These are phyloP conservation scores for Clarireedia monteithiana DNA, from an alignment of 2,329 filamentous ascomycete genomes.

Conservation along the genomic window DNA sequence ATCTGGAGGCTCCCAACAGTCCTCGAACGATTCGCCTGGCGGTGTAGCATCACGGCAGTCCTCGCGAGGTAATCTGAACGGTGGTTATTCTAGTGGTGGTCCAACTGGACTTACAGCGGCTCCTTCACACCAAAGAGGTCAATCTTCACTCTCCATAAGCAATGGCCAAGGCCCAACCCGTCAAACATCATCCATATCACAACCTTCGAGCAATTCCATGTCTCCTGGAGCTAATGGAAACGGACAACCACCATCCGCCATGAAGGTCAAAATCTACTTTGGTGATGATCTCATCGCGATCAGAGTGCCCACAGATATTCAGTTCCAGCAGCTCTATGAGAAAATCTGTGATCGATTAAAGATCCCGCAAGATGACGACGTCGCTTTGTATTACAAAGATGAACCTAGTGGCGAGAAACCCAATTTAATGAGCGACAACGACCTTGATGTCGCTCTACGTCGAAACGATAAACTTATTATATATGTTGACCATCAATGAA, in stretches of 20 bases:
- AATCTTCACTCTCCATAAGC: conserved; percentile 30
- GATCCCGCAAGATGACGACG: conserved; percentile 57
- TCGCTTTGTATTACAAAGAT: conserved; percentile 80
- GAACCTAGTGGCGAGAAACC: conserved; percentile 62
- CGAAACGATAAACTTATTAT: conserved; percentile 83
- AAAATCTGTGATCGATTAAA: conserved; percentile 82
- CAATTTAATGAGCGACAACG: conserved; percentile 68
- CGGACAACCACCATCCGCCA: conserved; percentile 37
- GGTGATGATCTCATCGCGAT: conserved; percentile 89
- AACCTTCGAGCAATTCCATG: conserved; percentile 48
- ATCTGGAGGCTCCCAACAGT: conserved; percentile 62
- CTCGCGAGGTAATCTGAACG: conserved; percentile 56
- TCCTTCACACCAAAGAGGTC: conserved; percentile 35
- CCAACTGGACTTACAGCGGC: conserved; percentile 47
- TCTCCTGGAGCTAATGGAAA: conserved; percentile 37
- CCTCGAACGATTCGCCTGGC: conserved; percentile 53
- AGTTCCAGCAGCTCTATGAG: conserved; percentile 68
- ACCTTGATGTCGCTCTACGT: conserved; percentile 72
- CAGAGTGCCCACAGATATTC: conserved; percentile 74
- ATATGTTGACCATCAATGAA: conserved; percentile 46
- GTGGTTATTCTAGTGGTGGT: conserved; percentile 44
- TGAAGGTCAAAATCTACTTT: conserved; percentile 95
- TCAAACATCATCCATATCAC: conserved; percentile 34
- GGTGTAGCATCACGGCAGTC: conserved; percentile 57
- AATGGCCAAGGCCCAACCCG: conserved; percentile 21